phyloP scores from a whole-genome alignment of 148 eudicot genomes.

The Camellia sinensis region DNA sequence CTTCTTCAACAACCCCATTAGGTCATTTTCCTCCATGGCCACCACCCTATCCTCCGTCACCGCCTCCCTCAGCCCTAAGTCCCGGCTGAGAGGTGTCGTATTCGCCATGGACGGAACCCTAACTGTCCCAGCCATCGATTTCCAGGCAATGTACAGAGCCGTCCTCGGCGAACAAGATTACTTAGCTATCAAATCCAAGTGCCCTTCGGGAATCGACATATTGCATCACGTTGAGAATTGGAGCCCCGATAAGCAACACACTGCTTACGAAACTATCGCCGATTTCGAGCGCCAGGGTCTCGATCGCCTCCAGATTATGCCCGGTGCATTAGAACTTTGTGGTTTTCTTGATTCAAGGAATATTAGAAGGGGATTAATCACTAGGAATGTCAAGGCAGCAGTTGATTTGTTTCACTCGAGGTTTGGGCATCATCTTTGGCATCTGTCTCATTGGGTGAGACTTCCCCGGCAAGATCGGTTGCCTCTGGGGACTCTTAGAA shows the following conservation, averaged over 20 bases:
- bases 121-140: constrained; percentile 86
- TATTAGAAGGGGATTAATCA: too few relatives aligned
- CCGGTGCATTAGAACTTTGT: too few relatives aligned
- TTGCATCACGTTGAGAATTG: constrained; percentile 64
- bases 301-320: constrained; percentile 90
- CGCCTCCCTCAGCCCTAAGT: constrained; percentile 23
- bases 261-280: constrained; percentile 68
- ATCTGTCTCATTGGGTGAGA: too few relatives aligned
- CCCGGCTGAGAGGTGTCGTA: constrained; percentile 68
- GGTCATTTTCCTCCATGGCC: constrained; percentile 29
- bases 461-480: too few relatives aligned
- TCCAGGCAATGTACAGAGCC: constrained; percentile 81
- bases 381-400: too few relatives aligned
- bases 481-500: too few relatives aligned
- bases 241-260: constrained; percentile 46
- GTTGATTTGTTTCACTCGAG: too few relatives aligned
- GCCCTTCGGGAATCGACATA: constrained; percentile 77
- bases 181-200: constrained; percentile 31
- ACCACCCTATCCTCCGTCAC: constrained; percentile 8
- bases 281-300: constrained; percentile 69
- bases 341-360: too few relatives aligned
- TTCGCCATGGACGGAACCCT: constrained; percentile 99
- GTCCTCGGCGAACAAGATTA: constrained; percentile 71
- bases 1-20: constrained; percentile 13
- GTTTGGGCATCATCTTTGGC: too few relatives aligned